These are phyloP conservation scores for Trichoderma sp. DNA, from an alignment of 2,329 filamentous ascomycete species.

Conservation along the genomic window DNA sequence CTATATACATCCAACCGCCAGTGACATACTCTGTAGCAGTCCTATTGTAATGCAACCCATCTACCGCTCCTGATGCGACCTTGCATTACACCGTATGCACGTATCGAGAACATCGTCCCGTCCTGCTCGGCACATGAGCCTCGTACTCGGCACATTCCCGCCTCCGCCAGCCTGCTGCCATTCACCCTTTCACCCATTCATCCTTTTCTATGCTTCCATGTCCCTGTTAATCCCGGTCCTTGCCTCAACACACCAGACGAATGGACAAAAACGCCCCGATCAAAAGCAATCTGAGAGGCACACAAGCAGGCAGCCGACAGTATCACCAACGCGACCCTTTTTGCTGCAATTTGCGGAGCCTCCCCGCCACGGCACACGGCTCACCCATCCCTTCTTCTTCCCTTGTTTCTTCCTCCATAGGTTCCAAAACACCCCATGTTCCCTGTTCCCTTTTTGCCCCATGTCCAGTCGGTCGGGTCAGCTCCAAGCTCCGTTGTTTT, in stretches of 20 bases:
- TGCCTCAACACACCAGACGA: not conserved
- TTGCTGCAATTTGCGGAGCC: not conserved
- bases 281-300: not conserved
- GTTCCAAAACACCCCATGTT: not conserved
- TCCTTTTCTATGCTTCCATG: not conserved
- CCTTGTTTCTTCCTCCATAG: not conserved
- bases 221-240: not conserved
- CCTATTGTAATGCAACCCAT: not conserved
- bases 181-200: slow-evolving; percentile 20
- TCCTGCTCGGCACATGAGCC: not conserved
- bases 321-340: not conserved
- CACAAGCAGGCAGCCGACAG: too few species aligned
- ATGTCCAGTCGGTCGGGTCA: slow-evolving; percentile 20
- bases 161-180: not conserved
- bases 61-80: not conserved
- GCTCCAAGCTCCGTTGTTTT: slow-evolving; percentile 8
- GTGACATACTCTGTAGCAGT: not conserved
- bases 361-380: not conserved
- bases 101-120: not conserved
- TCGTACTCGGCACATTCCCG: slow-evolving; percentile 12
- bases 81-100: not conserved
- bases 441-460: not conserved
- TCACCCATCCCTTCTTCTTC: not conserved
- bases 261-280: not conserved
- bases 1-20: not conserved